Base-by-base conservation (phyloP, 768 basidiomycete genomes). In the Tulasnella sp. region DNA sequence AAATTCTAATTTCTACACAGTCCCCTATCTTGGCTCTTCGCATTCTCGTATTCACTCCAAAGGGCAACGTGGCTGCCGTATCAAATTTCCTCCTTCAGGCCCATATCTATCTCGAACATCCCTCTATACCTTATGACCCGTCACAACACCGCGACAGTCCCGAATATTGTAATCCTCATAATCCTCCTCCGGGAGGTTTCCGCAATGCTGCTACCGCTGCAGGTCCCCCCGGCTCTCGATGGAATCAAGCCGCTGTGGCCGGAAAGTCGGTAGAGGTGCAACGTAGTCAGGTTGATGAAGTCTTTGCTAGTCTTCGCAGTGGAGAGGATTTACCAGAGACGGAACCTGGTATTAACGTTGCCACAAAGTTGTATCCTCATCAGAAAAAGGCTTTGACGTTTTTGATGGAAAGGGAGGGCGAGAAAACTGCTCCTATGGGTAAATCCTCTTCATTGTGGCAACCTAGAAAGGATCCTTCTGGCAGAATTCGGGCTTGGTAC, bases 331-430 rank as follows among this genome's bases (percentile, higher is more conserved):
- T 98, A 20, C 64, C 69, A 8, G 88, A 96, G 65, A 88, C 84
- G 1, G 83, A 90, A 63, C 78, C 92, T 47, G 70, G 90, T 93
- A 63, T 61, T 81, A 61, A 65, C 50, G 77, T 99, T 48, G 83
- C 81, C 32, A 95, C 95, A 19, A 73, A 68, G 41, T 70, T 99
- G 6, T 99, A 98, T 67, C 89, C 93, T 16, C 95, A 99, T 71
- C 95, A 99, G 68, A 93, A 91, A 68, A 93, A 93, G 65, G 95
- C 93, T 20, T 72, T 99, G 16, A 90, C 93, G 1, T 99, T 99
- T 66, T 70, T 99, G 44, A 72, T 96, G 16, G 88, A 95, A 61
- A 77, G 95, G 25, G 71, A 62, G 81, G 85, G 64, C 73, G 78
- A 55, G 85, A 88, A 65, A 47, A 54, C 37, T 53, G 52, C 55